Base-by-base conservation (phyloP, 306 rosid species). In the Calophaca sinica region DNA sequence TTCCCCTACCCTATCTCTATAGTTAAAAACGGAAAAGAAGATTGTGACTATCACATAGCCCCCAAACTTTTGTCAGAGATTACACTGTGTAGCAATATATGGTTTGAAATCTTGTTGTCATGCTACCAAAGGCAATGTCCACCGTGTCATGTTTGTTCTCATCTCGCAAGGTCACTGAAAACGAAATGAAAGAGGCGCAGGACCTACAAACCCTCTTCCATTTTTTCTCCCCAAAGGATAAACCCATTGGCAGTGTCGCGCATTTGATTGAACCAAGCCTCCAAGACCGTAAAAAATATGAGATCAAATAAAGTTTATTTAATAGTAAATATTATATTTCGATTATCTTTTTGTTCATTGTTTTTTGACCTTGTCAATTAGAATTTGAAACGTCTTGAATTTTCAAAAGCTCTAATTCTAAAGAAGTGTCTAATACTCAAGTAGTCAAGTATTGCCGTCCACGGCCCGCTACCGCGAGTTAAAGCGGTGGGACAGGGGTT, bases 361-460 rank as follows among this genome's bases (percentile, higher is more conserved):
- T 5, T 4, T 7, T 44, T 41, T 72, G 36, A 38, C 8, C 13
- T 41, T 53, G 42, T 7, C 1, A 29, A 59, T 29, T 29, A 61
- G 51, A 3, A 42, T 41, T 14, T 7, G 33, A 14, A 54, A 26
- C 36, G 11, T 72, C 32, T 80, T 49, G 59, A 80, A 41, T 64
- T 15, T 55, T 65, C 46, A 35, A 65, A 35, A 10, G 55, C 6
- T 65, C 20, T 1, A 9, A 28, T 57, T 28, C 9, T 10, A 65
- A 26, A 57, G 54, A 66, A 80, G 39, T 64, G 62, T 55, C 7
- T 12, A 68, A 28, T 54, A 50, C 46, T 64, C 51, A 33, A 70
- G 5, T 11, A 31, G 7, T 63, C 52, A 57, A 73, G 26, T 20
- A 1, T 75, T 84, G 91, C 86, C 89, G 91, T 83, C 28, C 6